Evolutionary conservation across 164 flowering plant species (phyloP), one percentile per base, ranked within the genome.

Genomic region (Litsea cubeba): DNA sequence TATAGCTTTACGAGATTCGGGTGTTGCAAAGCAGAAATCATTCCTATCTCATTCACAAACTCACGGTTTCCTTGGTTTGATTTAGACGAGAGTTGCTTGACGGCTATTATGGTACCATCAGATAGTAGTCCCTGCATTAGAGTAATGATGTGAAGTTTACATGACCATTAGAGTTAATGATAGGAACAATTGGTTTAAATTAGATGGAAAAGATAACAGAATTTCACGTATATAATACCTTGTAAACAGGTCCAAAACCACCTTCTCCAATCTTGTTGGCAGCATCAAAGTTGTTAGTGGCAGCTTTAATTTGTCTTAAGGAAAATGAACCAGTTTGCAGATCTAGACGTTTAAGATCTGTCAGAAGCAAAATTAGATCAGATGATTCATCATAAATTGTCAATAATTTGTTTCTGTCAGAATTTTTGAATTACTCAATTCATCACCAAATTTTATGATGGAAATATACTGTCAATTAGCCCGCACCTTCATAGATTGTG

Each of bases 31-130:
- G 87, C 82, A 79, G 90, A 86, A n/a, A 88, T 86, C 81, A 81
- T 86, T 63, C 92, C 90, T 40, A 87, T 83, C 80, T 89, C 92
- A 68, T 87, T 89, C 18, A 89, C 46, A 78, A 89, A 89, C 73
- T 89, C 92, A 28, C 89, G 92, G 68, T 83, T 87, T 22, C 92
- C 92, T 82, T 89, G 92, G 71, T 60, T 86, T 70, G 90, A 86
- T 71, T 77, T 82, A n/a, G 89, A 79, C 3, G 92, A 88, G 51
- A 87, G 90, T 73, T 88, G 89, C 81, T 88, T 89, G 17, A 87
- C 89, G 17, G 92, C 92, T 73, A 88, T 82, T 15, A 77, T 12
- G 6, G 86, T 79, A 49, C 92, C 92, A 80, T 89, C 86, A 46
- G 77, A 50, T 69, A 87, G 58, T 12, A 58, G 4, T 7, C 81